Conservation (phyloP, 2,329 filamentous ascomycete genomes). For the Xylariaceae sp. region DNA sequence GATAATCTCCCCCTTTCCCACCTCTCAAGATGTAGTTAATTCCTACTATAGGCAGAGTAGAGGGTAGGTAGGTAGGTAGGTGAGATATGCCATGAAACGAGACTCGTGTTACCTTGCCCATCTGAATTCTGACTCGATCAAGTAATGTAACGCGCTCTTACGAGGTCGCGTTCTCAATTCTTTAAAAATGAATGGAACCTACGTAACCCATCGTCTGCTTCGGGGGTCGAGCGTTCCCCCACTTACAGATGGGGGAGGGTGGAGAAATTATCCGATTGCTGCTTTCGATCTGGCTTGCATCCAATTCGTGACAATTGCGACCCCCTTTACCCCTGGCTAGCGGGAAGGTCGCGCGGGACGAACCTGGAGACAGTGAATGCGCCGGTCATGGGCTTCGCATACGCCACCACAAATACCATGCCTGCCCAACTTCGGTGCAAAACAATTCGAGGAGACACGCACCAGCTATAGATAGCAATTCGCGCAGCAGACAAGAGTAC, state of each 20-base stretch:
- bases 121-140: no score
- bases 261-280: slow-evolving; percentile 14
- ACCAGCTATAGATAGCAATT: not conserved
- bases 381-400: not conserved
- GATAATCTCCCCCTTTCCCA: no score
- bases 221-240: not conserved
- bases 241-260: slow-evolving; percentile 6
- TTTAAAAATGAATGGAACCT: no score
- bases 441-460: not conserved
- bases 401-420: slow-evolving; percentile 13
- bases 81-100: no score
- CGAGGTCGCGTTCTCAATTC: no score
- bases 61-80: no score
- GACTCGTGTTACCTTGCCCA: no score
- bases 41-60: no score
- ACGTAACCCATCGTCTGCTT: not conserved
- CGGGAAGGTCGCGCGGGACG: slow-evolving; percentile 5
- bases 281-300: not conserved
- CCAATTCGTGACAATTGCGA: slow-evolving; percentile 15
- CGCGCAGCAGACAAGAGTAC: not conserved
- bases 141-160: no score
- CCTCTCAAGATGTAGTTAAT: no score
- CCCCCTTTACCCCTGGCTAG: slow-evolving; percentile 19
- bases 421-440: not conserved
- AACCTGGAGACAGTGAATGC: slow-evolving; percentile 11